Percentiles rank a stretch among this genome's conserved stretches.
phyloP scores from a whole-genome alignment of 2,329 filamentous ascomycete genomes.

The Aspergillus niger region DNA sequence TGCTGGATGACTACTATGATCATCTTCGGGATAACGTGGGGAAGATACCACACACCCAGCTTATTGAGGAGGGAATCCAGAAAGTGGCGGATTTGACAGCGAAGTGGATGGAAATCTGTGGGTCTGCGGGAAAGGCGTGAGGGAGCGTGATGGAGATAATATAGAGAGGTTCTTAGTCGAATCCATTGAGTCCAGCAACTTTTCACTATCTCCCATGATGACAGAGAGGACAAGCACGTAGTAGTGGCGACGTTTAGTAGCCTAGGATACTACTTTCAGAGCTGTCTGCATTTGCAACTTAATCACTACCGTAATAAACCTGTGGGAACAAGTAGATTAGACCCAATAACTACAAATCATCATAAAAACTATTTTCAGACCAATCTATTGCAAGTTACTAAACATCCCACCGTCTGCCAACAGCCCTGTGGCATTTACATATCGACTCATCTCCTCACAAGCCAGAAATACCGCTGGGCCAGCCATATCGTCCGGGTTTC shows the following conservation, averaged over 20 bases:
- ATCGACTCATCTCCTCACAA: slow-evolving; percentile 24
- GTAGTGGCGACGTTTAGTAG: too few relatives aligned
- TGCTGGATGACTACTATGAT: slow-evolving; percentile 56
- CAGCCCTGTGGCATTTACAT: slow-evolving; percentile 23
- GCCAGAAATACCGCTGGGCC: slow-evolving; percentile 61
- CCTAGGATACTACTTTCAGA: too few relatives aligned
- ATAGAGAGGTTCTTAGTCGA: too few relatives aligned
- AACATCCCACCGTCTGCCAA: slow-evolving; percentile 27
- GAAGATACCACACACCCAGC: slow-evolving; percentile 54
- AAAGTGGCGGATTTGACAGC: slow-evolving; percentile 27
- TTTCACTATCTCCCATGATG: neutral
- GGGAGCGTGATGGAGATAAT: too few relatives aligned
- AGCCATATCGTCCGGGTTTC: slow-evolving; percentile 66
- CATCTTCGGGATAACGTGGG: slow-evolving; percentile 52
- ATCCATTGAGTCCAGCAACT: too few relatives aligned
- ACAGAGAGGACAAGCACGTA: too few relatives aligned
- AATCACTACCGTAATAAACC: too few relatives aligned
- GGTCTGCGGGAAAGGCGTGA: slow-evolving; percentile 18
- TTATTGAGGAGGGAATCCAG: slow-evolving; percentile 53
- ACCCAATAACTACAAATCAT: too few relatives aligned
- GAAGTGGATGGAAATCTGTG: slow-evolving; percentile 23
- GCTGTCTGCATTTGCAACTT: too few relatives aligned
- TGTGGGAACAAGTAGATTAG: too few relatives aligned
- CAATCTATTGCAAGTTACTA: slow-evolving; percentile 21
- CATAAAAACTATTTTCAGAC: neutral